A percentile compares a stretch with the other conserved stretches of the same genome.
phyloP scores from a whole-genome alignment of 176 grass and related monocot species.

The Elymus sibiricus region DNA sequence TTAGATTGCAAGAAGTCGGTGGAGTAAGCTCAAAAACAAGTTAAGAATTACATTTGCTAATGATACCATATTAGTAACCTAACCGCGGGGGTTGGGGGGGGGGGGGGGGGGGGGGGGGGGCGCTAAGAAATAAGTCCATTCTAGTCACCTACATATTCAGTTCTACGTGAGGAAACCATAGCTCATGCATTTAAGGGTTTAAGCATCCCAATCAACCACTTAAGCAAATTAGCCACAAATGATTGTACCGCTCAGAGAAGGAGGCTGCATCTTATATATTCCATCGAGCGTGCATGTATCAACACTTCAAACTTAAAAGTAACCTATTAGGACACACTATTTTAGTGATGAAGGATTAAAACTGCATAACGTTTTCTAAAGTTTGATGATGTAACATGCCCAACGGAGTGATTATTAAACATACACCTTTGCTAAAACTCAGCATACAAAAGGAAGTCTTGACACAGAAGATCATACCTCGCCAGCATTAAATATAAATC shows the following conservation, averaged over 20 bases:
- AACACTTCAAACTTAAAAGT: background rate
- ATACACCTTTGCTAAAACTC: background rate
- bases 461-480: slow-evolving; percentile 51
- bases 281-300: background rate
- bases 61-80: background rate
- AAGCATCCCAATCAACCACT: slow-evolving; percentile 3
- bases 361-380: background rate
- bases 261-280: background rate
- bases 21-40: slow-evolving; percentile 7
- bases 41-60: background rate
- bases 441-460: background rate
- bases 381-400: background rate
- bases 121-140: background rate
- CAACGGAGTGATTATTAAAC: background rate
- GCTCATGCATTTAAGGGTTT: background rate
- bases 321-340: background rate
- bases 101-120: no score
- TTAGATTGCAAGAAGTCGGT: slow-evolving; percentile 21
- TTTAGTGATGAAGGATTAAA: slow-evolving; percentile 4
- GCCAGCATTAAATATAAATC: slow-evolving; percentile 95
- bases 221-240: background rate
- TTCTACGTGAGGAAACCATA: background rate
- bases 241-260: background rate
- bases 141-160: background rate
- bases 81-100: no score